Base-by-base conservation (phyloP, 768 basidiomycete species). In the Omphalotus guepiniiformis region DNA sequence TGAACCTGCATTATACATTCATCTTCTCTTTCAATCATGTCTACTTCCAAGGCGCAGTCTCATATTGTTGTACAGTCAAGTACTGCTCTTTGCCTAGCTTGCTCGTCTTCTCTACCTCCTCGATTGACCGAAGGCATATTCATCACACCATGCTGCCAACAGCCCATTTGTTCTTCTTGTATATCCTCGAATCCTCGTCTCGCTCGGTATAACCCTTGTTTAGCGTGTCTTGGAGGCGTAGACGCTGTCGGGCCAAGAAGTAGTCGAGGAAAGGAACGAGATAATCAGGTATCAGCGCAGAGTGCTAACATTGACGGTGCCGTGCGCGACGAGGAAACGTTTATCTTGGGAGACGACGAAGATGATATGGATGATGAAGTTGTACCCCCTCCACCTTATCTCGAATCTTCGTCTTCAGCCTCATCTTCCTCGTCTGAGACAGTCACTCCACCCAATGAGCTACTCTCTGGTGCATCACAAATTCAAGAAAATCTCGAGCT, bases 141-240 rank as follows among this genome's bases (percentile, higher is more conserved):
- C 65, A 65, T 69, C 7, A 88, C 87, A 0, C 64, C 57, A 9
- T 90, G 88, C 63, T 90, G 88, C 65, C 51, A 57, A 6, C 74
- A 78, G 0, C 78, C 77, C 3, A 89, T 90, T 42, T 90, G 88
- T 54, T 67, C 72, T 5, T 47, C 59, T 2, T 90, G 88, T 57
- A 63, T 83, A 18, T 47, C 60, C 2, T 58, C 66, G 2, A 88
- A 88, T 58, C 81, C 84, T 1, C 75, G 88, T 15, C 69, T 88
- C 18, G 65, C 71, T 27, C 68, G 80, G 48, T 89, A 88, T 57
- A 67, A 88, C 57, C 88, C 88, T 6, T 90, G 88, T 60, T 63
- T 90, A 15, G 71, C 73, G 6, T 89, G 87, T 58, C 70, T 86
- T 2, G 77, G 72, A 11, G 83, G 83, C 2, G 74, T 80, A 2